phyloP scores from a whole-genome alignment of 106 monocot species.

The Triglochin maritima region DNA sequence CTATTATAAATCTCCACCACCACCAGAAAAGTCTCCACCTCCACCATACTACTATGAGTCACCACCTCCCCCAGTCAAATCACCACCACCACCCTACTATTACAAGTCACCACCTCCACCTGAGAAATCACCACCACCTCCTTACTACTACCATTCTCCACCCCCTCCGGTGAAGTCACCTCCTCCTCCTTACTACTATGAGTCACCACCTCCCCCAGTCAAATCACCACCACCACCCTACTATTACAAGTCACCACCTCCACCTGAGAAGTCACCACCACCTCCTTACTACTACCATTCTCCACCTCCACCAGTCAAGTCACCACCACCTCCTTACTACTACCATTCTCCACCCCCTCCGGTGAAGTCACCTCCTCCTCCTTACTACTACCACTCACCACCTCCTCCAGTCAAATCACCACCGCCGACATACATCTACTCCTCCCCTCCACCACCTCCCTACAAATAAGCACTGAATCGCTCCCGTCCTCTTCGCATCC shows the following conservation, averaged over 20 bases:
- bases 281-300: conserved; percentile 15
- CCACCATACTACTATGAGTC: conserved; percentile 12
- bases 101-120: conserved; percentile 3
- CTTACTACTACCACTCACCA: conserved; percentile 6
- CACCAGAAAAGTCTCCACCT: neutral
- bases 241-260: conserved; percentile 4
- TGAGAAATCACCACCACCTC: neutral
- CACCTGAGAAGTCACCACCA: conserved; percentile 4
- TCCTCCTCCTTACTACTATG: neutral
- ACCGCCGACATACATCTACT: conserved; percentile 8
- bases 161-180: neutral
- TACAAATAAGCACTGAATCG: neutral
- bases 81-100: conserved; percentile 3
- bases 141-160: neutral
- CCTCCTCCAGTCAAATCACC: conserved; percentile 8
- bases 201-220: neutral
- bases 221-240: neutral
- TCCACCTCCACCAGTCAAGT: conserved; percentile 1
- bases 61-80: conserved; percentile 4
- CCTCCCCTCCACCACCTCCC: neutral
- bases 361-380: conserved; percentile 4
- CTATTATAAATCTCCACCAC: conserved; percentile 16
- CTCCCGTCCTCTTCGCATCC: neutral
- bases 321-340: conserved; percentile 5
- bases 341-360: conserved; percentile 11